Percentiles rank a stretch among this genome's conserved stretches.
Evolutionary conservation across 2,329 filamentous ascomycete genomes (phyloP).

Genomic region (Nigrospora sphaerica): DNA sequence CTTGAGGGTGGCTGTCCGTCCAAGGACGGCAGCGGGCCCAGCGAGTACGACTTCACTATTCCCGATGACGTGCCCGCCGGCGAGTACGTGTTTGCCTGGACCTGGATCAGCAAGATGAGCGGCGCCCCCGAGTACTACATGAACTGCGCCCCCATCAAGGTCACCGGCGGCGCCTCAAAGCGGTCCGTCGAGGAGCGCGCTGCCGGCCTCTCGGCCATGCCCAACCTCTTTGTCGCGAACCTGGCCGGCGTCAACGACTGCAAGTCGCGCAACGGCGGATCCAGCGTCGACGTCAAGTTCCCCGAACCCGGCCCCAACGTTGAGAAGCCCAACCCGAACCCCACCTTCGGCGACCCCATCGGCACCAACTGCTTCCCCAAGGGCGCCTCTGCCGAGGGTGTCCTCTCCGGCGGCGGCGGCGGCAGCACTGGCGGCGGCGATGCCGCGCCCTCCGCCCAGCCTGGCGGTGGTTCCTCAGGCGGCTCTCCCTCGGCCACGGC

Average conservation of each 20-base stretch:
- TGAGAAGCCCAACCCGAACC: conserved; percentile 25
- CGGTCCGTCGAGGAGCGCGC: conserved; percentile 34
- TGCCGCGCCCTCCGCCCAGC: too few relatives aligned
- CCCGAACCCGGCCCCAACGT: conserved; percentile 55
- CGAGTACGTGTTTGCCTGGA: conserved; percentile 63
- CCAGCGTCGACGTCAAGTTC: conserved; percentile 46
- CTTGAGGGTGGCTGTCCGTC: conserved; percentile 63
- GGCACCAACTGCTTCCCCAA: conserved; percentile 19
- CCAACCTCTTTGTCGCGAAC: conserved; percentile 65
- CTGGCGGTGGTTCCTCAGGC: not conserved
- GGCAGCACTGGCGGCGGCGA: not conserved
- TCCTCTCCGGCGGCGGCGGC: conserved; percentile 13
- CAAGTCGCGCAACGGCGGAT: conserved; percentile 41
- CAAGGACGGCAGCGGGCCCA: conserved; percentile 28
- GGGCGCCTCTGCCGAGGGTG: conserved; percentile 10
- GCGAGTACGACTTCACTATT: conserved; percentile 50
- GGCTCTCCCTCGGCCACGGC: conserved; percentile 2
- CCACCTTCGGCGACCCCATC: conserved; percentile 20
- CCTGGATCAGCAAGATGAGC: conserved; percentile 62
- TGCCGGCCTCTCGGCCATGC: conserved; percentile 32
- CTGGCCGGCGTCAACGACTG: conserved; percentile 44
- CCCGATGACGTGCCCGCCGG: conserved; percentile 56
- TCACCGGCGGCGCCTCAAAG: conserved; percentile 30
- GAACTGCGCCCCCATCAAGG: conserved; percentile 62
- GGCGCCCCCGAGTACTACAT: conserved; percentile 74